Percentiles rank a stretch among this genome's conserved stretches.
Conservation (phyloP, 257 asterid species). For the Forsythia suspensa region DNA sequence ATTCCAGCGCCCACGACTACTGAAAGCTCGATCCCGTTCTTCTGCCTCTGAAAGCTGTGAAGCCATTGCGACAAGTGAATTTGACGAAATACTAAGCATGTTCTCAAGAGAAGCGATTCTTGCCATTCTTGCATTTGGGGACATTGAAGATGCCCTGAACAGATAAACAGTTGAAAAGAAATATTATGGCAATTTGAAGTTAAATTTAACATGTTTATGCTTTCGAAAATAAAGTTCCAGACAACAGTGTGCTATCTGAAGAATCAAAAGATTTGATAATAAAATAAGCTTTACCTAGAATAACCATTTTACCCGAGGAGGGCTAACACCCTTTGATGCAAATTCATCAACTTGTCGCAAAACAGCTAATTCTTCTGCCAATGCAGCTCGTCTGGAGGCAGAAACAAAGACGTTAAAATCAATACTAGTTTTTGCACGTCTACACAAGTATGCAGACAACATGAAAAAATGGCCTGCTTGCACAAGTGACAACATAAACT, state of each 20-base stretch:
- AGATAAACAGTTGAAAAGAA: conserved; percentile 7
- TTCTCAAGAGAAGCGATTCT: conserved; percentile 94
- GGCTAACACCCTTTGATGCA: conserved; percentile 82
- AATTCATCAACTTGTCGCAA: conserved; percentile 88
- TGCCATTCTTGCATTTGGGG: conserved; percentile 88
- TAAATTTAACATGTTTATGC: conserved; percentile 3
- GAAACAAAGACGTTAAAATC: conserved; percentile 17
- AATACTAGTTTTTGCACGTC: conserved; percentile 2
- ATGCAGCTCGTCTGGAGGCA: conserved; percentile 81
- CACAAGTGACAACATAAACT: neutral
- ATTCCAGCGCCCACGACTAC: conserved; percentile 91
- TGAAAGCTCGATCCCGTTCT: conserved; percentile 85
- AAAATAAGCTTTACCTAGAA: conserved; percentile 54
- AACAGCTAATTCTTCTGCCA: conserved; percentile 93
- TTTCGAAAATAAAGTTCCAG: neutral
- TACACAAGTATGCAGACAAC: neutral
- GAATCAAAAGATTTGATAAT: neutral
- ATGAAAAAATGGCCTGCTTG: neutral
- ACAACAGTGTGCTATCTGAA: neutral
- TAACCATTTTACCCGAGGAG: conserved; percentile 89
- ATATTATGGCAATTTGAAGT: neutral
- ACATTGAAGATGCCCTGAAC: conserved; percentile 87
- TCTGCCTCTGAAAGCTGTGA: conserved; percentile 99
- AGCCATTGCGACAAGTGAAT: conserved; percentile 96
- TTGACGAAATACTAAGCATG: conserved; percentile 91